A percentile compares a stretch with the other conserved stretches of the same genome.
These are phyloP conservation scores for Fraxinus albicans DNA, from an alignment of 305 asterid species.

Conservation along the genomic window DNA sequence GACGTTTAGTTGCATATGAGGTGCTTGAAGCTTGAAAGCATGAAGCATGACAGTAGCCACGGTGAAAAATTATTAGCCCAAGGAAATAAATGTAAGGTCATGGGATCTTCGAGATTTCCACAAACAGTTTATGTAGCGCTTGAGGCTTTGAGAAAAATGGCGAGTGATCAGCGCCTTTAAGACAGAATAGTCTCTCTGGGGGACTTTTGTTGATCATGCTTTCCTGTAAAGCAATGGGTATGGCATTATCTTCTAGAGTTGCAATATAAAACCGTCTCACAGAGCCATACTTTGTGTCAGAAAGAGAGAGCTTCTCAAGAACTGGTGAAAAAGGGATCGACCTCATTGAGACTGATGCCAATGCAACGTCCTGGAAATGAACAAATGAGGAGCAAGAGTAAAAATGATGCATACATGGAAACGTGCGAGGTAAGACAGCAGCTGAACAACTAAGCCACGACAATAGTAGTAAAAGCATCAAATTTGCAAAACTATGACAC, in stretches of 20 bases:
- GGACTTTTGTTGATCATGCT: constrained; percentile 60
- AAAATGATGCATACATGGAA: neutral
- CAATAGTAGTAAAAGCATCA: neutral
- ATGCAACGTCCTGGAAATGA: constrained; percentile 72
- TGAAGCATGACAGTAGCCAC: neutral
- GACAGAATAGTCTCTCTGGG: constrained; percentile 68
- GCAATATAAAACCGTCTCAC: constrained; percentile 78
- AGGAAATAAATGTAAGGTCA: constrained; percentile 23
- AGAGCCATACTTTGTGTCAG: constrained; percentile 70
- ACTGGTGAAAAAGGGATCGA: constrained; percentile 83
- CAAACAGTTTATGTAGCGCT: constrained; percentile 74
- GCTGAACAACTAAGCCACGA: neutral
- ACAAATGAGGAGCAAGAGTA: constrained; percentile 4
- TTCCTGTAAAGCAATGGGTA: constrained; percentile 70
- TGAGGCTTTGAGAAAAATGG: constrained; percentile 98
- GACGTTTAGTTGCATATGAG: neutral
- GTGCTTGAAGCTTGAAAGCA: neutral
- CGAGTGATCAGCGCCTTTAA: constrained; percentile 92
- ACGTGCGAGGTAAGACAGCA: neutral
- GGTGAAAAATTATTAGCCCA: neutral
- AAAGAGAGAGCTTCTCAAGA: constrained; percentile 77
- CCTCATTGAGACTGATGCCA: constrained; percentile 96
- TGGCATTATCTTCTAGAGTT: constrained; percentile 88
- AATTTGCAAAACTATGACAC: neutral
- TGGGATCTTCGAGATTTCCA: constrained; percentile 72